Evolutionary conservation across 306 rosid genomes (phyloP), one percentile per base, ranked within the genome.

Genomic region (Hippophae tibetana): DNA sequence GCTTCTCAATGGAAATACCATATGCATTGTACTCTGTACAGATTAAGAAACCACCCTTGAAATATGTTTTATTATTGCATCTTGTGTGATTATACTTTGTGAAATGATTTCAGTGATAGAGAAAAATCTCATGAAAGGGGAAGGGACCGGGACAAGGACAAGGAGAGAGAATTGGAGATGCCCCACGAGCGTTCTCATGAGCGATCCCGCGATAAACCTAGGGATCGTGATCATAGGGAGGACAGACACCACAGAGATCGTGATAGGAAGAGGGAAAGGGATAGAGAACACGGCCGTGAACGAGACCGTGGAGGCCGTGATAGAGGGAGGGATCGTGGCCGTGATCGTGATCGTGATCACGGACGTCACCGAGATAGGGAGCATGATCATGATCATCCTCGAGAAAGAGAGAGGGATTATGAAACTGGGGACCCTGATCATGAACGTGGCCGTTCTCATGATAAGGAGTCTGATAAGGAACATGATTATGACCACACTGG

Each of bases 241-340:
- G 99, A 93, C 38, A 80, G 89, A 52, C 97, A 84, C 74, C 94
- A 82, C 74, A 82, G 90, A 75, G 99, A 93, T 63, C 84, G 99
- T 42, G 97, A 93, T 57, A 93, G 89, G 60, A 71, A 47, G 55
- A 69, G 78, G 59, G 86, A 81, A 56, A 76, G 62, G 54, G 93
- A 79, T 3, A 31, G 5, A 31, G 38, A 31, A 27, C 38, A 27
- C 4, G 38, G 38, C 38, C 38, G 38, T 27, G 38, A 27, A 31
- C 75, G 89, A 49, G 97, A 83, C 0, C 80, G 86, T 12, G 95
- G 81, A 31, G 38, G 38, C 13, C 86, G 89, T 1, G 38, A 31
- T 31, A 31, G 38, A 31, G 38, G 38, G 38, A 31, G 38, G 38
- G 38, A 31, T 31, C 38, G 38, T 31, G 38, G 38, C 38, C 23